Conservation (phyloP, 2,329 filamentous ascomycete genomes). For the Furcasterigmium furcatum region DNA sequence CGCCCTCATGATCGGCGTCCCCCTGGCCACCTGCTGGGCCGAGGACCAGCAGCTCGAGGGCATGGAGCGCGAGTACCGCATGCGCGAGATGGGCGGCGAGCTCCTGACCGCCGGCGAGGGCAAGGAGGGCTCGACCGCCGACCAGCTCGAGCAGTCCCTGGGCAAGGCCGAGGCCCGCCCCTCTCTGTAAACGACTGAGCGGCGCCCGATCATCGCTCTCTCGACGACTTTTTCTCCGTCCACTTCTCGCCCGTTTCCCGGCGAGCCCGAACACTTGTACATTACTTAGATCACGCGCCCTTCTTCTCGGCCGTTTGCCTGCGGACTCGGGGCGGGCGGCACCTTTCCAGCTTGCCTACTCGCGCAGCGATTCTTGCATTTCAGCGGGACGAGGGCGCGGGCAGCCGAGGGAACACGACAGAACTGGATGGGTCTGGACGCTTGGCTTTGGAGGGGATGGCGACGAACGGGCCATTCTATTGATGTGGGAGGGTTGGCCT, state of each 20-base stretch:
- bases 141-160: constrained; percentile 47
- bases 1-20: constrained; percentile 84
- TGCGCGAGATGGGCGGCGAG: constrained; percentile 88
- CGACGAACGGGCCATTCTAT: no score
- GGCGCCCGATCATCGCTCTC: not conserved
- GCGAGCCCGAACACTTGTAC: not conserved
- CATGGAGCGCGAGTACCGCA: constrained; percentile 96
- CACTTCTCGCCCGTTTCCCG: not conserved
- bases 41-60: constrained; percentile 97
- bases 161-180: constrained; percentile 39
- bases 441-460: no score
- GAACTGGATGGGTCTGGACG: no score
- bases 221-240: not conserved
- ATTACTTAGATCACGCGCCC: not conserved
- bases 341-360: no score
- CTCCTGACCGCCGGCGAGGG: constrained; percentile 47
- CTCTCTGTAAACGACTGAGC: constrained; percentile 38
- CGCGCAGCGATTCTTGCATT: no score
- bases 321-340: no score
- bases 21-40: constrained; percentile 86
- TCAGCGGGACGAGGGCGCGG: no score
- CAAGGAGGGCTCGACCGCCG: constrained; percentile 37
- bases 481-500: no score
- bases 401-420: no score
- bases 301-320: no score